Base-by-base conservation (phyloP, 805 yeast genomes). In the Metschnikowia cerradonensis region DNA sequence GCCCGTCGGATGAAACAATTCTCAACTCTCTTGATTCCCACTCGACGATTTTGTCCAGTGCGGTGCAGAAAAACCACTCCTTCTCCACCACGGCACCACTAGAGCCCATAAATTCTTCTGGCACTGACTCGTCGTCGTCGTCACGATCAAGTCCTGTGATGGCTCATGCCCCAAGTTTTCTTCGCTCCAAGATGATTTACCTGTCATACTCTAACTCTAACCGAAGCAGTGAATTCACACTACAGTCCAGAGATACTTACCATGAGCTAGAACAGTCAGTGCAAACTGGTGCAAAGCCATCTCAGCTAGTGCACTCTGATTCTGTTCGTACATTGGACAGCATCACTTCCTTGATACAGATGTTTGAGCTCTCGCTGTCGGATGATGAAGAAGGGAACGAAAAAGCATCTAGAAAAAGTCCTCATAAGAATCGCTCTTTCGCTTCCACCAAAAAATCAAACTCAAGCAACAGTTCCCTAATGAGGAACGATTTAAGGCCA, bases 151-250 rank as follows among this genome's bases (percentile, higher is more conserved):
- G 41, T 33, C 48, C 41, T 13, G 19, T 37, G 30, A 13, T 45
- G 35, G 30, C 10, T 14, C 37, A 30, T n/a, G 20, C 23, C 34
- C 35, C 48, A 8, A 30, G 11, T 3, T 55, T 49, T 44, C 11
- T 15, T 32, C 50, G 32, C 20, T 39, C 57, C 31, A 57, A 55
- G 38, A 20, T 43, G 26, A 52, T 55, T 49, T 55, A 57, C 42
- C 54, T 52, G 60, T 49, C 57, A 17, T 53, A 57, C 38, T 49
- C 53, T 31, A 51, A 42, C 41, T 49, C 53, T 23, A 51, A 45
- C 43, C 55, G 41, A 45, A 20, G 48, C 32, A 17, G 39, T 15
- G 41, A 44, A 13, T 26, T 23, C n/a, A 14, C 36, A 3, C 26
- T 26, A 10, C 32, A 11, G 17, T 23, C 47, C 11, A 35, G 20